Evolutionary conservation across 2,329 filamentous ascomycete genomes (phyloP).

Genomic region (Ilyonectria sp.): DNA sequence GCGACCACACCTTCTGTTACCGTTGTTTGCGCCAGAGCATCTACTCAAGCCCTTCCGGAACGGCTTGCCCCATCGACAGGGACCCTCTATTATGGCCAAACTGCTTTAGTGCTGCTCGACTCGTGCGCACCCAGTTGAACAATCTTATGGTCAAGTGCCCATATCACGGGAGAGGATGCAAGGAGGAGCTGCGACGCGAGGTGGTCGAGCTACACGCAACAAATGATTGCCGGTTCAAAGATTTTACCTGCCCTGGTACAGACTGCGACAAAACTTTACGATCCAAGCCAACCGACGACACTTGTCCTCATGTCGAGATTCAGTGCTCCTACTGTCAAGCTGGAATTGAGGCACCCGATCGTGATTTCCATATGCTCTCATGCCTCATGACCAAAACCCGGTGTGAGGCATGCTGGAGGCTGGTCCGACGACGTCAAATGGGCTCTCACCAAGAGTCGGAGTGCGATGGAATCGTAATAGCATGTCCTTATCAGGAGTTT

Average conservation of each 20-base stretch:
- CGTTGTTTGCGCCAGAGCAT: slow-evolving; percentile 66
- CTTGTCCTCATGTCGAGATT: slow-evolving; percentile 69
- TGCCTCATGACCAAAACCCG: slow-evolving; percentile 64
- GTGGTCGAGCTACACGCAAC: slow-evolving; percentile 70
- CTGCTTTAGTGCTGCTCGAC: slow-evolving; percentile 59
- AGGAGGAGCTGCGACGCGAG: slow-evolving; percentile 65
- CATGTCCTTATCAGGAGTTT: slow-evolving; percentile 61
- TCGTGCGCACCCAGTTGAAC: slow-evolving; percentile 74
- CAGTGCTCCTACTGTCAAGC: slow-evolving; percentile 70
- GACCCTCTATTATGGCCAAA: slow-evolving; percentile 57
- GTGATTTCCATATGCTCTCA: slow-evolving; percentile 53
- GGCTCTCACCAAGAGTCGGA: slow-evolving; percentile 62
- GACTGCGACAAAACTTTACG: slow-evolving; percentile 67
- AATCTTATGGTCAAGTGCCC: slow-evolving; percentile 72
- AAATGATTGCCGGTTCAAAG: slow-evolving; percentile 69
- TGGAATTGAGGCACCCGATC: slow-evolving; percentile 62
- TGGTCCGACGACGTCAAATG: slow-evolving; percentile 62
- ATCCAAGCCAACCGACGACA: slow-evolving; percentile 64
- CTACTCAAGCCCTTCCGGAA: slow-evolving; percentile 57
- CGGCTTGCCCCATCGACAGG: slow-evolving; percentile 73
- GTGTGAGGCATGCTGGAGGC: slow-evolving; percentile 65
- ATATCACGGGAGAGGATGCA: slow-evolving; percentile 66
- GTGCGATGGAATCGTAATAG: slow-evolving; percentile 66
- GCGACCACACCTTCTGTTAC: slow-evolving; percentile 77
- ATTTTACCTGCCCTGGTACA: slow-evolving; percentile 69